Conservation (phyloP, 2,329 filamentous ascomycete genomes). For the Calonectria henricotiae region DNA sequence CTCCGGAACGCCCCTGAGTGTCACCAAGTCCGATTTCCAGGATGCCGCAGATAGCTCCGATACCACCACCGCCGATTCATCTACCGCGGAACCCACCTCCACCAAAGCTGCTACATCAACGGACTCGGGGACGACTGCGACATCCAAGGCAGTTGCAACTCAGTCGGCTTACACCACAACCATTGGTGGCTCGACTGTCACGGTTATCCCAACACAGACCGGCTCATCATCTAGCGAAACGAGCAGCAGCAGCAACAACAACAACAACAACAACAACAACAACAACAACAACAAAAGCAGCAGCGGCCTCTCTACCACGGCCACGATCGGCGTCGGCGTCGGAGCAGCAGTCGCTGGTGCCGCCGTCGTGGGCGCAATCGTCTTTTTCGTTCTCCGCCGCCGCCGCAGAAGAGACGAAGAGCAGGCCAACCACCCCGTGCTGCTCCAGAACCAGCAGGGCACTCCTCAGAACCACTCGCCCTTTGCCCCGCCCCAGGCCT, state of each 20-base stretch:
- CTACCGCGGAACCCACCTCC: slow-evolving; percentile 1
- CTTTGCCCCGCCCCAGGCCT: slow-evolving; percentile 46
- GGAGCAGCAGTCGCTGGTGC: slow-evolving; percentile 56
- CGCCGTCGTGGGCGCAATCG: slow-evolving; percentile 46
- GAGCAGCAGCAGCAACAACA: slow-evolving; percentile 23
- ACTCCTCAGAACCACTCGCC: slow-evolving; percentile 38
- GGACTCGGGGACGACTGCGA: slow-evolving; percentile 25
- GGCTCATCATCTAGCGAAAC: background rate
- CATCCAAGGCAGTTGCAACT: slow-evolving; percentile 2
- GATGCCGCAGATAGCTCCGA: slow-evolving; percentile 37
- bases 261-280: background rate
- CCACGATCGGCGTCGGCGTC: slow-evolving; percentile 61
- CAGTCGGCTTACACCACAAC: slow-evolving; percentile 36
- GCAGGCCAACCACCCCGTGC: slow-evolving; percentile 52
- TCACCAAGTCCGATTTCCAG: slow-evolving; percentile 63
- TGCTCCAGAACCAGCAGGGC: slow-evolving; percentile 43
- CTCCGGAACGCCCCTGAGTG: slow-evolving; percentile 62
- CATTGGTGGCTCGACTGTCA: slow-evolving; percentile 37
- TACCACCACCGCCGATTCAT: slow-evolving; percentile 13
- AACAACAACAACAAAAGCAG: slow-evolving; percentile 16
- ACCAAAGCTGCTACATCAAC: slow-evolving; percentile 21
- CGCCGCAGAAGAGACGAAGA: slow-evolving; percentile 52
- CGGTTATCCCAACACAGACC: slow-evolving; percentile 39
- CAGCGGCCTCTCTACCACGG: slow-evolving; percentile 56
- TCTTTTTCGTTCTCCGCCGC: slow-evolving; percentile 53